Evolutionary conservation across 2,329 filamentous ascomycete genomes (phyloP).

Genomic region (Hymenoscyphus albidus): DNA sequence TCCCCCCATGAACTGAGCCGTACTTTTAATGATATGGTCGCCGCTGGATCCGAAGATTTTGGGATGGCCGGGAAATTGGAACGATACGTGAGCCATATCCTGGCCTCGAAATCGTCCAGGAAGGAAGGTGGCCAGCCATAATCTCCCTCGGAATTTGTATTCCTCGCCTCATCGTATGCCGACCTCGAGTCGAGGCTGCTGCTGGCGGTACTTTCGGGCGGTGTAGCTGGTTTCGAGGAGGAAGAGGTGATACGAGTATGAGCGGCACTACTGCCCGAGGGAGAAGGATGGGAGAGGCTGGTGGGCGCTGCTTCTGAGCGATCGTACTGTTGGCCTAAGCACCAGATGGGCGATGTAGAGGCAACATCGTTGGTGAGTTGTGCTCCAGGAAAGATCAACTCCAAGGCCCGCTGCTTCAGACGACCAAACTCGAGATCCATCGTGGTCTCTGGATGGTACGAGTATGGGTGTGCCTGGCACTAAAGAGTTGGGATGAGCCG

Average conservation of each 20-base stretch:
- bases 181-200: constrained; percentile 32
- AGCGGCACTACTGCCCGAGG: constrained; percentile 15
- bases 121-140: constrained; percentile 79
- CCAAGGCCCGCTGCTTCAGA: constrained; percentile 68
- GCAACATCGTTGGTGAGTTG: constrained; percentile 72
- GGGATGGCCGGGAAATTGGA: constrained; percentile 81
- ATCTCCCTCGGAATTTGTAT: constrained; percentile 21
- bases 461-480: neutral
- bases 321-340: constrained; percentile 61
- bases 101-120: constrained; percentile 87
- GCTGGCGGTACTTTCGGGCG: constrained; percentile 33
- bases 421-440: constrained; percentile 70
- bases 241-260: constrained; percentile 9
- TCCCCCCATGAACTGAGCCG: constrained; percentile 77
- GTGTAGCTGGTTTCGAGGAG: constrained; percentile 24
- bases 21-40: constrained; percentile 76
- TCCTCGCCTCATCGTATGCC: constrained; percentile 27
- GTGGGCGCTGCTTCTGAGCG: constrained; percentile 13
- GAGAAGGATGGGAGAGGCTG: constrained; percentile 10
- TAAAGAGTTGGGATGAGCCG: neutral
- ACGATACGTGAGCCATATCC: constrained; percentile 94
- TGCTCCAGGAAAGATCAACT: constrained; percentile 78
- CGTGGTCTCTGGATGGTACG: constrained; percentile 37
- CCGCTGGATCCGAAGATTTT: constrained; percentile 69
- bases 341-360: constrained; percentile 74